Evolutionary conservation across 1,284 basidiomycete genomes (phyloP).

Genomic region (Phaffia rhodozyma): DNA sequence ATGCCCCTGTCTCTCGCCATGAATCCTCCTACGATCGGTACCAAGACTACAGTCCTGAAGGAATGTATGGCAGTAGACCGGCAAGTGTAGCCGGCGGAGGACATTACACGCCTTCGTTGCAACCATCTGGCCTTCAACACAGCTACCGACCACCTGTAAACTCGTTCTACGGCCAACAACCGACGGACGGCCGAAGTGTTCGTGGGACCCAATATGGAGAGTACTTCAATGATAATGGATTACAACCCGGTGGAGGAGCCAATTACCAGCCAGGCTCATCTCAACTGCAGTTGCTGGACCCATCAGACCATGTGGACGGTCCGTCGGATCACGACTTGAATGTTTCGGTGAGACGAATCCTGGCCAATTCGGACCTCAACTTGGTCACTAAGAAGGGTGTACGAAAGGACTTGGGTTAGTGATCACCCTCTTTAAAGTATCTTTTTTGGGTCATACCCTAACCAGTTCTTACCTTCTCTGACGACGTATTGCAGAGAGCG

Average conservation of each 20-base stretch:
- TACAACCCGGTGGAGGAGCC: background rate
- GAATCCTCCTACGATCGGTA: conserved; percentile 27
- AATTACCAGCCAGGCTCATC: conserved; percentile 1
- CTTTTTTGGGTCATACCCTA: too few relatives aligned
- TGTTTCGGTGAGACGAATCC: conserved; percentile 53
- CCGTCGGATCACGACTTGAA: conserved; percentile 62
- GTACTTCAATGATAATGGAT: background rate
- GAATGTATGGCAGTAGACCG: conserved; percentile 22
- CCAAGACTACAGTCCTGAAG: conserved; percentile 39
- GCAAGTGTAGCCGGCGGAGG: conserved; percentile 39
- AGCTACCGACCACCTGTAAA: background rate
- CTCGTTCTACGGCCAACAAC: conserved; percentile 1
- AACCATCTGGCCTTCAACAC: background rate
- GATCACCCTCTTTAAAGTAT: background rate
- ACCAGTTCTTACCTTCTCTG: background rate
- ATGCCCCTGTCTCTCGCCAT: conserved; percentile 27
- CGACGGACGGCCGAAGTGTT: background rate
- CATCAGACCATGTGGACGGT: conserved; percentile 23
- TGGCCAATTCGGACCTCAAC: conserved; percentile 67
- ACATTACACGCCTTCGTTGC: background rate
- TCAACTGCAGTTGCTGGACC: background rate
- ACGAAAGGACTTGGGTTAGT: conserved; percentile 54
- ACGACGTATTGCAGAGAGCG: conserved; percentile 42
- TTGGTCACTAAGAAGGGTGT: conserved; percentile 81
- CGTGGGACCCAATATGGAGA: background rate